Base-by-base conservation (phyloP, 2,329 filamentous ascomycete genomes). In the Alternaria triticimaculans region DNA sequence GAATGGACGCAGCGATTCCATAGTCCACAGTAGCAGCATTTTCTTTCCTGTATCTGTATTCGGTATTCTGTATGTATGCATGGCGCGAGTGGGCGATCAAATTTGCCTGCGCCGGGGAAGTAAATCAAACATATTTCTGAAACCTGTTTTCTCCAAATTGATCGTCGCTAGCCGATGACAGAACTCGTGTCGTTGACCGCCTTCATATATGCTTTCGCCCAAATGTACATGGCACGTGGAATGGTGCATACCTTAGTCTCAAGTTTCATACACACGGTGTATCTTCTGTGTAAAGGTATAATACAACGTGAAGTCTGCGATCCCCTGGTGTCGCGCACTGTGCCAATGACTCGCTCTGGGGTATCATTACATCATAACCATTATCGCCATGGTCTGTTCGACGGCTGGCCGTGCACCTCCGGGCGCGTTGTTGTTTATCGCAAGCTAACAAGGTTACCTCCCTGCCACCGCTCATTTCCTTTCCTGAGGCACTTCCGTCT, bases 11-110 rank as follows among this genome's bases (percentile, higher is more conserved):
- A 67, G 53, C 68, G 60, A 70, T 56, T 56, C 51, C 59, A 62
- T 65, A 67, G 64, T 63, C 68, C 62, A 74, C 68, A 66, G 63
- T 63, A 73, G 62, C 63, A 73, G 68, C 66, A 68, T 70, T 69
- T 68, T 63, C 64, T 63, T 71, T 71, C 69, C 62, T 73, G 66
- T 76, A 74, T 76, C 66, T 76, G 74, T 78, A 78, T 78, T 74
- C 68, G 68, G 74, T 76, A 76, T 76, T 65, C 72, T 73, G 69
- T 69, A 64, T 65, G 30, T 55, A 62, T 53, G 66, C 55, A 70
- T 64, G 62, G 62, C 58, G 45, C 55, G 20, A 37, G 21, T 45
- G 51, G 44, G 55, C 44, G 50, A 56, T 55, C 11, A 49, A 51
- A 6, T 48, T 61, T 51, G 58, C 63, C 66, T 53, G 49, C 62